A percentile compares a stretch with the other conserved stretches of the same genome.
These are phyloP conservation scores for Leccinum subspadiceum DNA, from an alignment of 1,284 basidiomycete species.

Conservation along the genomic window DNA sequence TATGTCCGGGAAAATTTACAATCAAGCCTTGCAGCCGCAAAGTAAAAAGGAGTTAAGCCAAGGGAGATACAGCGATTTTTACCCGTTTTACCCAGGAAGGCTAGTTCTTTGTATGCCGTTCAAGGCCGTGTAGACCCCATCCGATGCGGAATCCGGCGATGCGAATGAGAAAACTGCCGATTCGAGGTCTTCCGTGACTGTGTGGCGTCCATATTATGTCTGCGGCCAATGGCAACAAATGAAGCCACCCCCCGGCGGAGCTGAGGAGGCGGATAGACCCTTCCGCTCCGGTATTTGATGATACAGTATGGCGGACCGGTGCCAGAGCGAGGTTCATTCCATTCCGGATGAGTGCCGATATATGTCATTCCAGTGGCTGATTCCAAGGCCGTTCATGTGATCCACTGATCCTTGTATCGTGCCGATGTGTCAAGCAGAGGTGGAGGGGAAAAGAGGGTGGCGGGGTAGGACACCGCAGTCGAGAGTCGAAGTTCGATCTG, in stretches of 20 bases:
- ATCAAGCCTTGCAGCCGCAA: slow-evolving; percentile 21
- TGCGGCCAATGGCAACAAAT: slow-evolving; percentile 36
- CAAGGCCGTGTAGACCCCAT: slow-evolving; percentile 22
- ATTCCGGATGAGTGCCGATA: slow-evolving; percentile 35
- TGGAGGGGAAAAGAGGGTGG: slow-evolving; percentile 39
- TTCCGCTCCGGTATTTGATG: slow-evolving; percentile 16
- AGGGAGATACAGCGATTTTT: slow-evolving; percentile 20
- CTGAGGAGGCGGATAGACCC: slow-evolving; percentile 7
- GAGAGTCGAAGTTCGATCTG: slow-evolving; percentile 25
- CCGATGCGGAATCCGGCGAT: slow-evolving; percentile 16
- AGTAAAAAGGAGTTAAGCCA: slow-evolving; percentile 11
- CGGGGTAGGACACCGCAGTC: slow-evolving; percentile 23
- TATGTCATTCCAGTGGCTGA: slow-evolving; percentile 34
- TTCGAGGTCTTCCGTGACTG: slow-evolving; percentile 6
- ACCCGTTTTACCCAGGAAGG: slow-evolving; percentile 8
- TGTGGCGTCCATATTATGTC: slow-evolving; percentile 18
- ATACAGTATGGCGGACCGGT: slow-evolving; percentile 18
- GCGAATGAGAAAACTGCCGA: slow-evolving; percentile 9
- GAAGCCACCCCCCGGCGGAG: slow-evolving; percentile 33
- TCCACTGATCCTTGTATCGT: slow-evolving; percentile 33
- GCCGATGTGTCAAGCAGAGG: slow-evolving; percentile 43
- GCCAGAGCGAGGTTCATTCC: slow-evolving; percentile 34
- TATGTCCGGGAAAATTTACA: slow-evolving; percentile 24
- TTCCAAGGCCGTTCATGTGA: slow-evolving; percentile 37
- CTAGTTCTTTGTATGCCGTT: slow-evolving; percentile 5